Evolutionary conservation across 2,329 filamentous ascomycete species (phyloP), one percentile per base, ranked within the genome.

Genomic region (Trichoderma semiorbis): DNA sequence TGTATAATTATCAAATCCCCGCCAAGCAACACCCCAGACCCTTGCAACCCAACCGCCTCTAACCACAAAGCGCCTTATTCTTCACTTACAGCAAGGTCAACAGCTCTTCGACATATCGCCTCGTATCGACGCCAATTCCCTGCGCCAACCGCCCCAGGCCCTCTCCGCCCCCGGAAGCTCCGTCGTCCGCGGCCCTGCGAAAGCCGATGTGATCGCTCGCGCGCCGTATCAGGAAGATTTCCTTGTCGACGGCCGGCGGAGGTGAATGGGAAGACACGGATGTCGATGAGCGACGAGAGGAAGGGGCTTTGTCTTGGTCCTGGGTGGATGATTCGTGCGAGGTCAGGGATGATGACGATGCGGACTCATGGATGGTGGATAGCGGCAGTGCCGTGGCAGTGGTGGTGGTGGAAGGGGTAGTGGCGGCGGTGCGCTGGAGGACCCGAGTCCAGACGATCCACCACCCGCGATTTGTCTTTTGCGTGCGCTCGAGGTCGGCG

Each of bases 71-170:
- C 55, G 64, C 32, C 39, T 14, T 36, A 63, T 63, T 36, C 43
- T 70, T 63, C 50, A 34, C 4, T 28, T 16, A 82, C 36, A 83
- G 72, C 77, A 94, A 79, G 77, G 86, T 93, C 79, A 94, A 81
- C 70, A 95, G 78, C 1, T 89, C 90, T 79, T 94, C 92, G 5
- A 94, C 89, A 79, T 94, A 94, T 78, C 87, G 88, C 79, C 90
- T 87, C 34, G 92, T 93, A 83, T 95, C 92, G 39, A 94, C 86
- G 0, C 92, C 92, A 74, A 95, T 93, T 0, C 92, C 92, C 77
- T 93, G 90, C 0, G 88, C 89, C 74, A 94, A 80, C 70, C 87
- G 86, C 24, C 85, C 87, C 1, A 90, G 87, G 3, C 88, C 88
- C 28, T 87, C 87, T 58, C 85, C 76, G 84, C 88, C 83, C 71